A percentile compares a stretch with the other conserved stretches of the same genome.
Evolutionary conservation across 163 green algal species (phyloP).

Genomic region (Coccomyxa subellipsoidea): DNA sequence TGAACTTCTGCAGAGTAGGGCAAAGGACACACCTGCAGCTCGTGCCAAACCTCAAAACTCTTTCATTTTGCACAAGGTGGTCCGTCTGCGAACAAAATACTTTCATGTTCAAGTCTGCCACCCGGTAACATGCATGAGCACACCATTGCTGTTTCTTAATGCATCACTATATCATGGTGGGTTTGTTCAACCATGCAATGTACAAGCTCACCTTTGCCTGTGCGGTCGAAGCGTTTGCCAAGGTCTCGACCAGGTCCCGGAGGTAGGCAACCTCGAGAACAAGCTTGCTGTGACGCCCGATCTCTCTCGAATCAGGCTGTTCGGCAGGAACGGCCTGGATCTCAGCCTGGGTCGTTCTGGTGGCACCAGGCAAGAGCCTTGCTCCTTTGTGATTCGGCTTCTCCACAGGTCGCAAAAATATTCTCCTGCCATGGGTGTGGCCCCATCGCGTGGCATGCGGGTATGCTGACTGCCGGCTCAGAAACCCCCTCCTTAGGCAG

Average conservation of each 20-base stretch:
- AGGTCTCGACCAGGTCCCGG: background rate
- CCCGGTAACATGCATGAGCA: no score
- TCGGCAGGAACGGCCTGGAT: background rate
- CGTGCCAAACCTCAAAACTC: background rate
- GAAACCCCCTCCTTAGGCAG: background rate
- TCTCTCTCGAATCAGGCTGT: background rate
- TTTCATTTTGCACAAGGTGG: background rate
- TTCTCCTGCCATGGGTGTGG: background rate
- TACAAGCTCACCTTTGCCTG: background rate
- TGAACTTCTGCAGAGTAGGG: no score
- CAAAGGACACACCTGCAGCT: background rate
- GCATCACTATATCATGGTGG: no score
- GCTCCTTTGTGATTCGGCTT: background rate
- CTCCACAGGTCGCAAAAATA: background rate
- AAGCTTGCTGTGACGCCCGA: background rate
- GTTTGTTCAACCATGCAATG: no score
- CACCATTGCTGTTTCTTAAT: no score
- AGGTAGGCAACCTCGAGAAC: background rate
- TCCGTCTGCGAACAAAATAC: no score
- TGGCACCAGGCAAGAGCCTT: background rate
- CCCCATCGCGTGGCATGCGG: background rate
- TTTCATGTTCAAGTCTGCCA: no score
- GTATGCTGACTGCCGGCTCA: background rate
- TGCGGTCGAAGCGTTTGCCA: background rate
- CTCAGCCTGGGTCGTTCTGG: background rate